Base-by-base conservation (phyloP, 805 yeast species). In the Metschnikowia matae region DNA sequence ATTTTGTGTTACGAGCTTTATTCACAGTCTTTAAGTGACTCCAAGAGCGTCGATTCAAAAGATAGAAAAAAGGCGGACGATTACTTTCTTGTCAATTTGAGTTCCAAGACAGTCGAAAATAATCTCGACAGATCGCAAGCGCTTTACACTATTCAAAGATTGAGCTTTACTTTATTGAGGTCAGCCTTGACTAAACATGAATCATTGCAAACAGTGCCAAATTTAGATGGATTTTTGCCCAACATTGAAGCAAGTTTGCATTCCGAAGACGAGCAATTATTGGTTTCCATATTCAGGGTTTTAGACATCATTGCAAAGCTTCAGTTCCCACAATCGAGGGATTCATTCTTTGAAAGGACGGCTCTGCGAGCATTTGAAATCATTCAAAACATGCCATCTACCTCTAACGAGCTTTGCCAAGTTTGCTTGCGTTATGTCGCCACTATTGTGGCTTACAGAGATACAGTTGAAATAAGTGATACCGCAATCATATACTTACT, bases 331-430 rank as follows among this genome's bases (percentile, higher is more conserved):
- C 75, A 73, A n/a, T 78, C 78, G 6, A 65, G 71, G n/a, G 77
- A 77, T 48, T 67, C 63, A 3, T 68, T 75, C 31, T 84, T 87
- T 69, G 79, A 80, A 50, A 66, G 77, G 23, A 80, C 85, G 59
- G 81, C 90, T 2, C 78, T 85, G 66, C 74, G 74, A 44, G 80
- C 83, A 1, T 68, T 87, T 49, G 79, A 71, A 14, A 75, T 90
- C 20, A 77, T 92, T 39, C 84, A 84, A 61, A 87, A 87, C 56
- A 79, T 85, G 45, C 90, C 97, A 4, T 71, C 83, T 1, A 89
- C 96, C 0, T 83, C 84, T 48, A 77, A 84, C 33, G 96, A 88
- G 48, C 62, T 92, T 13, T 85, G 89, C 61, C 98, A 92, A 65
- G 78, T 87, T 14, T 79, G 90, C 52, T 75, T 91, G 63, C 84